Evolutionary conservation across 352 stramenopile genomes (phyloP), one percentile per base, ranked within the genome.

Genomic region (Globisporangium spiculum): DNA sequence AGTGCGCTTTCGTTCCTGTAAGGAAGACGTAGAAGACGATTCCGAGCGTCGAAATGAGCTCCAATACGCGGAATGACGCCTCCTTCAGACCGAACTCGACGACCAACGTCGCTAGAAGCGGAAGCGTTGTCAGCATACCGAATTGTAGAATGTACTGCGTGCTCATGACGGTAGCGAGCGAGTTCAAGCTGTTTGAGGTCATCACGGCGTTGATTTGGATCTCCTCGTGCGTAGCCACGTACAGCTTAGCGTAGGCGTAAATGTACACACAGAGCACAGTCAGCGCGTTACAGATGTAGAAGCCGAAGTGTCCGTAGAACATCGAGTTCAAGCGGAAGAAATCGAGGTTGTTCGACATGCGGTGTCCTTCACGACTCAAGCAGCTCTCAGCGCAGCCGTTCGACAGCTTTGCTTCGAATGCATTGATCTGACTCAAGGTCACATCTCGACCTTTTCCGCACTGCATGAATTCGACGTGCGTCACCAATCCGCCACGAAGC

Each of bases 1-100:
- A 96, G 65, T 96, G 89, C 14, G 86, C 86, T 60, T 94, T 96
- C 2, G 89, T 96, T 14, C 89, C 89, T 4, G 87, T 94, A 46
- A 93, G 69, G 66, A 96, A 96, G 20, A 95, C 84, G 68, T 95
- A 96, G 64, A 96, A 96, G 5, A 94, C 86, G 41, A 92, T 91
- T 2, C 89, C 89, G 1, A 95, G 77, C 8, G 86, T 91, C 3
- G 86, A 79, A 24, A 95, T 75, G 38, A 96, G 70, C 63, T 95
- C 88, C 27, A 92, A 61, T 30, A 96, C 76, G n/a, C 90, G 85
- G n/a, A 92, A 67, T 10, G 69, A 62, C 20, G 86, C 86, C 71
- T 94, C 79, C 62, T 86, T 90, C 63, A 89, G 74, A 16, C 89
- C 89, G 63, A 93, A 92, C 63, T 96, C 88, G 1, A 95, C 88